phyloP scores from a whole-genome alignment of 2,329 filamentous ascomycete species.

The Exophiala alcalophila region DNA sequence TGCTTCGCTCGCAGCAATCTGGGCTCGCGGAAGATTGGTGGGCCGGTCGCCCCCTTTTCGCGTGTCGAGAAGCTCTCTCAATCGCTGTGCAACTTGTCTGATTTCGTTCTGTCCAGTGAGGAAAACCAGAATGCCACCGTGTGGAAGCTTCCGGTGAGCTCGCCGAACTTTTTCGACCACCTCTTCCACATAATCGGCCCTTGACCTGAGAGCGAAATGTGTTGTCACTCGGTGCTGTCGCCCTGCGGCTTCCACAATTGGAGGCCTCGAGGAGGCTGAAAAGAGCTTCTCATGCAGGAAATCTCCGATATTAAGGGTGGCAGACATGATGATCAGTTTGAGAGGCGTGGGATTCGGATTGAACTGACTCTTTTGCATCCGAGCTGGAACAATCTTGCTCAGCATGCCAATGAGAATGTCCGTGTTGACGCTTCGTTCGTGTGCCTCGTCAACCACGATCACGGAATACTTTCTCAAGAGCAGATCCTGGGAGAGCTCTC shows the following conservation, averaged over 20 bases:
- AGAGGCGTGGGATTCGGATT: conserved; percentile 70
- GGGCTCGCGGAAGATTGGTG: conserved; percentile 61
- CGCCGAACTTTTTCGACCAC: conserved; percentile 80
- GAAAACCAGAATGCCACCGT: conserved; percentile 89
- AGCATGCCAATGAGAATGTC: conserved; percentile 98
- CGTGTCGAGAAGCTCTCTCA: conserved; percentile 51
- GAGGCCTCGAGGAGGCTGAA: conserved; percentile 62
- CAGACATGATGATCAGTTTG: conserved; percentile 97
- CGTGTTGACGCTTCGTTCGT: conserved; percentile 95
- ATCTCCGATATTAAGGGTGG: conserved; percentile 85
- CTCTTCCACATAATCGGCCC: conserved; percentile 86
- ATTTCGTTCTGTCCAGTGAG: conserved; percentile 94
- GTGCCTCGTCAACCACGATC: conserved; percentile 93
- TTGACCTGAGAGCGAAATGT: conserved; percentile 81
- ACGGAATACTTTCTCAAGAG: conserved; percentile 85
- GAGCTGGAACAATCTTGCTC: conserved; percentile 82
- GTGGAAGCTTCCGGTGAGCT: conserved; percentile 85
- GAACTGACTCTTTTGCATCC: conserved; percentile 70
- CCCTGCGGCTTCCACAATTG: conserved; percentile 84
- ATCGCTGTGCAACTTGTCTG: conserved; percentile 69
- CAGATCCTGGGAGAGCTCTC: conserved; percentile 88
- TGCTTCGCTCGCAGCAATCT: conserved; percentile 71
- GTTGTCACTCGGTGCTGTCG: conserved; percentile 85
- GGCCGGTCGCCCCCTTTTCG: conserved; percentile 26
- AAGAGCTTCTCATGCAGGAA: conserved; percentile 88